Conservation (phyloP, 805 yeast genomes). For the Ogataea degrootiae region DNA sequence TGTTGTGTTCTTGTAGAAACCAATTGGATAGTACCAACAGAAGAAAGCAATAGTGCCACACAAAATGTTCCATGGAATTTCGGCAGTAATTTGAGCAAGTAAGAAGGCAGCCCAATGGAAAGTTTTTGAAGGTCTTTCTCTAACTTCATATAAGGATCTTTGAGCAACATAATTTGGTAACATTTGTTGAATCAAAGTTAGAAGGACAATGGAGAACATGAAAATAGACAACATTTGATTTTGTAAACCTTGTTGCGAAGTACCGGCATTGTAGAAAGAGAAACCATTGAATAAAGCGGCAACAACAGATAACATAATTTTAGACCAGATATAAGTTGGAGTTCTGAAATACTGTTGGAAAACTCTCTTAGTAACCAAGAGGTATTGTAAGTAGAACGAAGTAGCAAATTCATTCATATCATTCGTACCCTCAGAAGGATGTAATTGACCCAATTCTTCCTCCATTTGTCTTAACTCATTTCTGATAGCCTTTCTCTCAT, state of each 20-base stretch:
- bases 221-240: conserved; percentile 74
- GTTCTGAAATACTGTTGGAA: conserved; percentile 61
- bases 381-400: conserved; percentile 35
- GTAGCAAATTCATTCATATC: conserved; percentile 40
- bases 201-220: conserved; percentile 52
- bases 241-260: conserved; percentile 61
- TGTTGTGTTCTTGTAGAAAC: conserved; percentile 48
- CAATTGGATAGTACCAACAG: conserved; percentile 70
- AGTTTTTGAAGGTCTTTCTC: conserved; percentile 71
- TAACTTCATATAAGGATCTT: conserved; percentile 64
- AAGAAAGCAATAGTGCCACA: conserved; percentile 61
- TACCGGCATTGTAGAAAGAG: conserved; percentile 57
- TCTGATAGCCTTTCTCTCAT: conserved; percentile 54
- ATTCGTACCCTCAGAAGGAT: conserved; percentile 29
- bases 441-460: conserved; percentile 41
- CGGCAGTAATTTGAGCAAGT: conserved; percentile 57
- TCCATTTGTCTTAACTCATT: conserved; percentile 64
- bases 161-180: conserved; percentile 55
- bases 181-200: conserved; percentile 49
- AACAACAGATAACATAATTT: conserved; percentile 38
- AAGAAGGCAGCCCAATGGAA: conserved; percentile 64
- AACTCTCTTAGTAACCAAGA: conserved; percentile 46
- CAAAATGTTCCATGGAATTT: conserved; percentile 58
- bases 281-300: conserved; percentile 58
- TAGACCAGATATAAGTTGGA: conserved; percentile 52